Conservation (phyloP, 202 grass and related monocot genomes). For the Setaria italica region DNA sequence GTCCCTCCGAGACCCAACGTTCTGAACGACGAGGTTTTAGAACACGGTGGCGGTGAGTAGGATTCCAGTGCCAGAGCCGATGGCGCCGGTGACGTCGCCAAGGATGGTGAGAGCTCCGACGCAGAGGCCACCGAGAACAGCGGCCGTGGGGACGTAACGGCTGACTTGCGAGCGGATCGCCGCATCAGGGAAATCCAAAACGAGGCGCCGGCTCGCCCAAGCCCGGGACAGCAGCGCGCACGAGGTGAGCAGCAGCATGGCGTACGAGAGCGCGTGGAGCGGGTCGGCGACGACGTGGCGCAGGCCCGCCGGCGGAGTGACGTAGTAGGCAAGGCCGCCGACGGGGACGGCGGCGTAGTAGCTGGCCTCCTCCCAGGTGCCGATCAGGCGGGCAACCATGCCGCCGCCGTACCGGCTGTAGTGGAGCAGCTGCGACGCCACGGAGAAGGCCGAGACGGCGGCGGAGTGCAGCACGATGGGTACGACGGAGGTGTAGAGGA, state of each 20-base stretch:
- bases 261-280: not conserved
- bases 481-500: too few species aligned
- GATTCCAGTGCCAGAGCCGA: not conserved
- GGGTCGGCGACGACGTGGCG: not conserved
- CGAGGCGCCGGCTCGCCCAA: not conserved
- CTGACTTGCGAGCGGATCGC: not conserved
- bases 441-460: not conserved
- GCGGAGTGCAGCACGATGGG: too few species aligned
- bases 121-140: not conserved
- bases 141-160: not conserved
- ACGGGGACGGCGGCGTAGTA: not conserved
- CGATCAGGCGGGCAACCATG: not conserved
- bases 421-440: constrained; percentile 19
- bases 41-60: not conserved
- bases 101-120: constrained; percentile 19
- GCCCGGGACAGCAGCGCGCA: not conserved
- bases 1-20: too few species aligned
- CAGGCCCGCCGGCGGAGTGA: not conserved
- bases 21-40: not conserved
- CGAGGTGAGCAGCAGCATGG: constrained; percentile 11
- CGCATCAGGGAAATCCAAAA: not conserved
- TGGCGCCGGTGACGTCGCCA: constrained; percentile 5
- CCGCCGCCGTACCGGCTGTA: not conserved
- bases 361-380: constrained; percentile 7
- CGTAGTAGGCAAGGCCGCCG: not conserved